A percentile compares a stretch with the other conserved stretches of the same genome.
These are phyloP conservation scores for Trichosporon coremiiforme DNA, from an alignment of 1,284 basidiomycete genomes.

Conservation along the genomic window DNA sequence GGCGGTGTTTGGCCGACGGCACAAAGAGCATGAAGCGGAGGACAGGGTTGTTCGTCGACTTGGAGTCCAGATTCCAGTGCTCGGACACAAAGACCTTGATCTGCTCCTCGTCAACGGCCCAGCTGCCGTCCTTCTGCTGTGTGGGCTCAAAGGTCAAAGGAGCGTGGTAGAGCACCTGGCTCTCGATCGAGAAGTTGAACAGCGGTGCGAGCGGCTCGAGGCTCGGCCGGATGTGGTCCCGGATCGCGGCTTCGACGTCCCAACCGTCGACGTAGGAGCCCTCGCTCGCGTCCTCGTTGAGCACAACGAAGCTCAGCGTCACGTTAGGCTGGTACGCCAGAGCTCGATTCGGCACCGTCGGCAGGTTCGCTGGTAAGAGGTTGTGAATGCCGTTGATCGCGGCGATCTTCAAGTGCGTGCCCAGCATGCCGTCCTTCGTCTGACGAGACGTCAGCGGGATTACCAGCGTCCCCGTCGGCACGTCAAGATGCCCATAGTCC, in stretches of 20 bases:
- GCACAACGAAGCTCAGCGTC: constrained; percentile 61
- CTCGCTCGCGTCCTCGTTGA: constrained; percentile 82
- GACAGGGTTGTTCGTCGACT: constrained; percentile 79
- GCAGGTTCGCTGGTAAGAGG: constrained; percentile 60
- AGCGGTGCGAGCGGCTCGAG: constrained; percentile 65
- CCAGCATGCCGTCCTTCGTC: constrained; percentile 5
- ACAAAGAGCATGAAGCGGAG: constrained; percentile 90
- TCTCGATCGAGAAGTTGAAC: constrained; percentile 91
- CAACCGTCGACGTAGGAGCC: constrained; percentile 67
- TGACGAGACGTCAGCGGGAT: constrained; percentile 36
- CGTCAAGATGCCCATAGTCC: constrained; percentile 20
- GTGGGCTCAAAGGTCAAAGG: constrained; percentile 76
- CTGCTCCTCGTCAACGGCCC: constrained; percentile 73
- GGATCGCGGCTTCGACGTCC: constrained; percentile 69
- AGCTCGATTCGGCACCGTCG: constrained; percentile 49
- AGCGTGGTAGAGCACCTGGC: constrained; percentile 88
- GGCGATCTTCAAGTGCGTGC: constrained; percentile 46
- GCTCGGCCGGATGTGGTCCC: constrained; percentile 69
- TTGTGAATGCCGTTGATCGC: constrained; percentile 64
- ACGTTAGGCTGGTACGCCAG: constrained; percentile 71
- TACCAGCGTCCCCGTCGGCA: constrained; percentile 40
- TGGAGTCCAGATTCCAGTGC: constrained; percentile 76
- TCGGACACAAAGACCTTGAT: constrained; percentile 89
- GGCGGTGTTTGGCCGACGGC: constrained; percentile 69
- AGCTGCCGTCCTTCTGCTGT: constrained; percentile 51